Percentiles rank a stretch among this genome's conserved stretches.
phyloP scores from a whole-genome alignment of 768 basidiomycete genomes.

The Cystofilobasidium bisporidii region DNA sequence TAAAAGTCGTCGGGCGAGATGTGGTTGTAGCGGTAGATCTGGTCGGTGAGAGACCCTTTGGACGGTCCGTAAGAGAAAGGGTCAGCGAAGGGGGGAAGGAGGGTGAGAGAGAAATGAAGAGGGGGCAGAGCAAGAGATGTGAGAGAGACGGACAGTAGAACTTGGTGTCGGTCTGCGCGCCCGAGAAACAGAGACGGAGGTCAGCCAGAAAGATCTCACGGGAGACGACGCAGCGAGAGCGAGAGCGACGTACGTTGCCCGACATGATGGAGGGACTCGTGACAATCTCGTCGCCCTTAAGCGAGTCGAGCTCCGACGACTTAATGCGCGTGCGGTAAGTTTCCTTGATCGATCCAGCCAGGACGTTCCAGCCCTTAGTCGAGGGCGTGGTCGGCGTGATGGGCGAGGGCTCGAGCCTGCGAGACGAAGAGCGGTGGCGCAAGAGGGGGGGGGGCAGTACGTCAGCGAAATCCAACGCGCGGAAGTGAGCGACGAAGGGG shows the following conservation, averaged over 20 bases:
- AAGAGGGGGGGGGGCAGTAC: neutral
- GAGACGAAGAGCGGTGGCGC: slow-evolving; percentile 1
- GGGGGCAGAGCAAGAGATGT: too few species aligned
- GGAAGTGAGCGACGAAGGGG: too few species aligned
- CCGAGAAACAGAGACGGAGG: too few species aligned
- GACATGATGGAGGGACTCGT: neutral
- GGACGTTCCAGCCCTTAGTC: slow-evolving; percentile 33
- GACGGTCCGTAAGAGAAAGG: too few species aligned
- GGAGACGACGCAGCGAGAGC: too few species aligned
- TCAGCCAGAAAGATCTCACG: too few species aligned
- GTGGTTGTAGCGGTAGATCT: slow-evolving; percentile 35
- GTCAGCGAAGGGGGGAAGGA: too few species aligned
- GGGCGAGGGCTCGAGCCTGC: slow-evolving; percentile 35
- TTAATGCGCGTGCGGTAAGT: slow-evolving; percentile 29
- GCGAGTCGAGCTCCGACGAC: slow-evolving; percentile 9
- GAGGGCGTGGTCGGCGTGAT: slow-evolving; percentile 34
- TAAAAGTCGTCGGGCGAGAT: slow-evolving; percentile 6
- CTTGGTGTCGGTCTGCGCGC: slow-evolving; percentile 35
- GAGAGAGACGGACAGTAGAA: too few species aligned
- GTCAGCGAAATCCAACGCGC: neutral
- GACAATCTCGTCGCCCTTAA: slow-evolving; percentile 6
- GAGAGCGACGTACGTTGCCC: neutral
- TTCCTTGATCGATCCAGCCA: slow-evolving; percentile 33
- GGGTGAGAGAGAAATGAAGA: too few species aligned
- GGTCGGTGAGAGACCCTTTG: slow-evolving; percentile 36